These are phyloP conservation scores for Myriosclerotinia duriaeana DNA, from an alignment of 2,329 filamentous ascomycete genomes.

Conservation along the genomic window DNA sequence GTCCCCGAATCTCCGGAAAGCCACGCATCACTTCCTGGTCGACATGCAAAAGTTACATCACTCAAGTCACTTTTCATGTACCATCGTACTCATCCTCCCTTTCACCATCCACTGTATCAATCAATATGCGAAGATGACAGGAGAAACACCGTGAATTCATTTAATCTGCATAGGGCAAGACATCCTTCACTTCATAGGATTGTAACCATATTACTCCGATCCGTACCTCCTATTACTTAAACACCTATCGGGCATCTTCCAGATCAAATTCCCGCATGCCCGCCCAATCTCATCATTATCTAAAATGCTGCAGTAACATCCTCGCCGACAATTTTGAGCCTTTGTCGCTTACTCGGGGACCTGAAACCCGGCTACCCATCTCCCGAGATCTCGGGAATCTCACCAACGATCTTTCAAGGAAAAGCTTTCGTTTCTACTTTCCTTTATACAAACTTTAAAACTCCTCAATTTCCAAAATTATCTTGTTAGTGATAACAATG, in stretches of 20 bases:
- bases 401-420: constrained; percentile 2
- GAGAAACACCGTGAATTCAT: constrained; percentile 6
- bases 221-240: constrained; percentile 1
- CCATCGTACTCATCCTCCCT: constrained; percentile 1
- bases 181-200: constrained; percentile 8
- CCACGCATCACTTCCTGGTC: constrained; percentile 15
- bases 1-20: constrained; percentile 24
- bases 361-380: constrained; percentile 20
- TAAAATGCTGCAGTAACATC: constrained; percentile 17
- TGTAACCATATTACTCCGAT: constrained; percentile 12
- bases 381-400: constrained; percentile 26
- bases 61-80: constrained; percentile 10
- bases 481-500: not conserved
- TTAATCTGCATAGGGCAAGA: constrained; percentile 23
- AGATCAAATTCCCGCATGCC: constrained; percentile 6
- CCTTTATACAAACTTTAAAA: not conserved
- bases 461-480: not conserved
- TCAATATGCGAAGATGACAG: constrained; percentile 11
- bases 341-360: constrained; percentile 22
- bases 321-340: constrained; percentile 20
- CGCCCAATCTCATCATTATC: not conserved
- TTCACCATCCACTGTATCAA: not conserved
- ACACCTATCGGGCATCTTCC: constrained; percentile 19
- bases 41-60: constrained; percentile 9
- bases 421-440: not conserved